phyloP scores from a whole-genome alignment of 192 early-diverging fungal species.

The Rhizoclosmatium sp. region DNA sequence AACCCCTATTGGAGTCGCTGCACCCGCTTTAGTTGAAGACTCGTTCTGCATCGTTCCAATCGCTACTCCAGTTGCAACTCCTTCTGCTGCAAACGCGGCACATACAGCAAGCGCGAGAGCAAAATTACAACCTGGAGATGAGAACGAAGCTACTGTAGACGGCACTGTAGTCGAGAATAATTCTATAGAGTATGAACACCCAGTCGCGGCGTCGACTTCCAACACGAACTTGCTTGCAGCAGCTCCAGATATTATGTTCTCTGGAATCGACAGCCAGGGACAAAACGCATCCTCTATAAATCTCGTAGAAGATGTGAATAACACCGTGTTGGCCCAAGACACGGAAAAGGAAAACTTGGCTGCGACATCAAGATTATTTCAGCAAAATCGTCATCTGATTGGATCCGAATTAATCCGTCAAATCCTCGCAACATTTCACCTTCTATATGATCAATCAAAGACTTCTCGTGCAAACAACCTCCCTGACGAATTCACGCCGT shows the following conservation, averaged over 20 bases:
- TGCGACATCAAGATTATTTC: conserved; percentile 60
- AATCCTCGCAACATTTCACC: conserved; percentile 56
- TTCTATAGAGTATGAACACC: not conserved
- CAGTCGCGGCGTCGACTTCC: not conserved
- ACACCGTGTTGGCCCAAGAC: conserved; percentile 8
- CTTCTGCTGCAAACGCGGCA: not conserved
- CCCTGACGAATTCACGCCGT: conserved; percentile 60
- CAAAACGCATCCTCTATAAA: not conserved
- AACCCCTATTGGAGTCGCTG: conserved; percentile 13
- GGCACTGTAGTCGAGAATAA: not conserved
- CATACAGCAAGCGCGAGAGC: not conserved
- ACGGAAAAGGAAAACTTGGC: conserved; percentile 46
- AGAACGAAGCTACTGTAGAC: not conserved
- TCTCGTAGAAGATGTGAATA: conserved; percentile 8
- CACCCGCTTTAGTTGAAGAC: conserved; percentile 31
- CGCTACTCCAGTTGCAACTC: not conserved
- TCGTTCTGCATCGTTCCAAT: not conserved
- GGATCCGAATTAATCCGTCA: conserved; percentile 57
- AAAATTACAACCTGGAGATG: not conserved
- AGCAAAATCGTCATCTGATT: conserved; percentile 59
- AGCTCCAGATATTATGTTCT: conserved; percentile 11
- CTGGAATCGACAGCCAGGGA: conserved; percentile 27
- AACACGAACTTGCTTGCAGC: not conserved
- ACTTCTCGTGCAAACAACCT: conserved; percentile 34
- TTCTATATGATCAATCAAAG: conserved; percentile 58